Base-by-base conservation (phyloP, 352 stramenopile species). In the Peronospora destructor region DNA sequence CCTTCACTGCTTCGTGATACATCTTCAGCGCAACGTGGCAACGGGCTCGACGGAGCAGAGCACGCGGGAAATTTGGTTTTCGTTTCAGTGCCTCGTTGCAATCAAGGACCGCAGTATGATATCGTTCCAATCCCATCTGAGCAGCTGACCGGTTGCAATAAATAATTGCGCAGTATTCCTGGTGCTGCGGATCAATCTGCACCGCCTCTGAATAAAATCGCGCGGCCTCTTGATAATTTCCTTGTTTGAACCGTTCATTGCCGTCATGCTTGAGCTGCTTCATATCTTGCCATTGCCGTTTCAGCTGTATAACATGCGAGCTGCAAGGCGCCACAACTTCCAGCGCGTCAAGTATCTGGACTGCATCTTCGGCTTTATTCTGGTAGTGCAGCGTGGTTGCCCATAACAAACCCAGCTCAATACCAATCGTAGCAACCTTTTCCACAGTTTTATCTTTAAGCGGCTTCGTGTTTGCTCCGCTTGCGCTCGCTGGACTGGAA, bases 91-190 rank as follows among this genome's bases (percentile, higher is more conserved):
- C 76, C 8, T 84, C 71, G 17, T 89, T 77, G 33, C 83, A 94
- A 56, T 94, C 83, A 6, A 81, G 49, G 1, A 91, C 64, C 2
- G 81, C 83, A 11, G 66, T 80, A 32, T 81, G 61, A 47, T 72
- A 89, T 17, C 72, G 61, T 25, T 80, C 63, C 36, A 91, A 47
- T 4, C 66, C 71, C 83, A 94, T 94, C 19, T 85, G 65, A 29
- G 83, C 83, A 17, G 83, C 83, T 2, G 83, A 79, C 30, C 83
- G 75, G 45, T 94, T 94, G 62, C 81, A 88, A 37, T 83, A 86
- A 38, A 94, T 73, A 32, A 88, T 68, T 1, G 76, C 75, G 46
- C 78, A 88, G 53, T 79, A 91, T 39, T 81, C 67, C n/a, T 87
- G 68, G 33, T 93, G 71, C 9, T 73, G 53, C 0, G 64, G 62